These are phyloP conservation scores for Ophiocordyceps polyrhachis-furcata DNA, from an alignment of 2,329 filamentous ascomycete genomes.

Conservation along the genomic window DNA sequence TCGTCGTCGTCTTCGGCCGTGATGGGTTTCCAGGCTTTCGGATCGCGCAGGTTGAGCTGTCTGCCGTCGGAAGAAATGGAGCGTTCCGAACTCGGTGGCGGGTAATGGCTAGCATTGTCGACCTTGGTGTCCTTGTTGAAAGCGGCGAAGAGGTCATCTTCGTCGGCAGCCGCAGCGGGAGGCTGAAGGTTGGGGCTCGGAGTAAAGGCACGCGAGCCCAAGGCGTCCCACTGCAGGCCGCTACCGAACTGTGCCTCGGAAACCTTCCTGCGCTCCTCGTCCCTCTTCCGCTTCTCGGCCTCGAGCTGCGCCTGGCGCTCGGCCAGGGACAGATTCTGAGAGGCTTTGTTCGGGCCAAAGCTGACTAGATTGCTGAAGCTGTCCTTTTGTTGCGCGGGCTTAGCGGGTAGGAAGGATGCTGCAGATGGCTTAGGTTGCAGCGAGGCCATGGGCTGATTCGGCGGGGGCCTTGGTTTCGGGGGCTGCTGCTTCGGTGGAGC, in stretches of 20 bases:
- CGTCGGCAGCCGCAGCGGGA: conserved; percentile 8
- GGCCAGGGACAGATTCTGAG: conserved; percentile 55
- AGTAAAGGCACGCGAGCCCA: conserved; percentile 38
- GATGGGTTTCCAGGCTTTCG: conserved; percentile 29
- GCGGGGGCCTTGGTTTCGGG: conserved; percentile 8
- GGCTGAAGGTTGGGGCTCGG: conserved; percentile 9
- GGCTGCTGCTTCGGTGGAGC: conserved; percentile 16
- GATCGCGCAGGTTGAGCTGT: conserved; percentile 31
- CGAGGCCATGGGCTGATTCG: conserved; percentile 26
- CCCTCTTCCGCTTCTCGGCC: conserved; percentile 49
- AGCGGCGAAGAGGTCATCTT: conserved; percentile 47
- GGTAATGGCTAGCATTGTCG: conserved; percentile 46
- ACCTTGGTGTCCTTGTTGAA: conserved; percentile 49
- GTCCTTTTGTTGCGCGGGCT: conserved; percentile 24
- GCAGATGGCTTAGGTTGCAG: conserved; percentile 24
- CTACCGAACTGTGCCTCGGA: conserved; percentile 64
- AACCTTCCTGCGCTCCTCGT: conserved; percentile 52
- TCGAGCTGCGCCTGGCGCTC: conserved; percentile 56
- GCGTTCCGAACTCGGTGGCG: conserved; percentile 26
- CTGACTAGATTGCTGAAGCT: conserved; percentile 64
- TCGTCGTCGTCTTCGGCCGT: conserved; percentile 56
- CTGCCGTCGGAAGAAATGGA: conserved; percentile 21
- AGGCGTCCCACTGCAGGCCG: conserved; percentile 55
- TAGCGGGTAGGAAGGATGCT: too few species aligned
- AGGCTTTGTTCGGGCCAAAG: conserved; percentile 34